These are phyloP conservation scores for Colletotrichum spaethianum DNA, from an alignment of 2,329 filamentous ascomycete species.

Conservation along the genomic window DNA sequence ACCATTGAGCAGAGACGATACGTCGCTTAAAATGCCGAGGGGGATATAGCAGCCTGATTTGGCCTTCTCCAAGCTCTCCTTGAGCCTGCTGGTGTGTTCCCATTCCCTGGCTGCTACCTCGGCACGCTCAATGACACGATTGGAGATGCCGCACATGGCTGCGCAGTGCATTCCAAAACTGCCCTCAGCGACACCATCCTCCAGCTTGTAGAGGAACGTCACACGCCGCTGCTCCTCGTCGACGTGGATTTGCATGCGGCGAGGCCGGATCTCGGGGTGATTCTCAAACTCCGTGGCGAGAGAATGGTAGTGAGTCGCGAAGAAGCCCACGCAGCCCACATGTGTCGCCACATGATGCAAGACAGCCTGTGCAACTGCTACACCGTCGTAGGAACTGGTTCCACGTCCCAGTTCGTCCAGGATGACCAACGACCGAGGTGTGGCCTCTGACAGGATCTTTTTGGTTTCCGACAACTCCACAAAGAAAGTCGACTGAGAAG, in stretches of 20 bases:
- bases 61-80: slow-evolving; percentile 87
- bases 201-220: slow-evolving; percentile 96
- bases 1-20: slow-evolving; percentile 81
- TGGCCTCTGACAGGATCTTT: slow-evolving; percentile 96
- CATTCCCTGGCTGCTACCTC: slow-evolving; percentile 91
- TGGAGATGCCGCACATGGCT: slow-evolving; percentile 95
- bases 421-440: slow-evolving; percentile 93
- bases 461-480: slow-evolving; percentile 98
- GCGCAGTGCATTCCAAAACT: slow-evolving; percentile 99
- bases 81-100: slow-evolving; percentile 94
- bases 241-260: slow-evolving; percentile 95
- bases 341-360: slow-evolving; percentile 96
- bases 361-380: slow-evolving; percentile 96
- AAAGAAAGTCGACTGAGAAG: slow-evolving; percentile 97
- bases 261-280: slow-evolving; percentile 89
- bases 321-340: slow-evolving; percentile 94
- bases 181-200: slow-evolving; percentile 93
- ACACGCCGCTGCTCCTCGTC: slow-evolving; percentile 87
- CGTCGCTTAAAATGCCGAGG: slow-evolving; percentile 88
- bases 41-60: slow-evolving; percentile 86
- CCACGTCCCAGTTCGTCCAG: slow-evolving; percentile 96
- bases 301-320: slow-evolving; percentile 97
- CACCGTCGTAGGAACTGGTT: slow-evolving; percentile 95
- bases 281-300: slow-evolving; percentile 90
- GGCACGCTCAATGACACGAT: slow-evolving; percentile 85